phyloP scores from a whole-genome alignment of 495 filamentous ascomycete species.

The Neurospora sp. region DNA sequence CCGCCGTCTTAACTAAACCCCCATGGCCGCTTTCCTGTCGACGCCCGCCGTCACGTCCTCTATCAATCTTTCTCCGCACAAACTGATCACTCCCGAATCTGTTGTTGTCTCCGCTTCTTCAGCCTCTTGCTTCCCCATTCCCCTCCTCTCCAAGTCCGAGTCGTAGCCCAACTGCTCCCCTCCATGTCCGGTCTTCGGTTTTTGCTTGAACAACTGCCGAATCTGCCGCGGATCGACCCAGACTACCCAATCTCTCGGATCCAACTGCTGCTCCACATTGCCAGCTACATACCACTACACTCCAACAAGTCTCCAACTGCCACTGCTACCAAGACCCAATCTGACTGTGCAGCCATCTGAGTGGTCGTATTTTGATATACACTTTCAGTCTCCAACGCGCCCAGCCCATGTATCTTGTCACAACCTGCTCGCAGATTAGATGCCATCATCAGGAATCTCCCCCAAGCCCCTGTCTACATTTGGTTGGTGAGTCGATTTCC shows the following conservation, averaged over 20 bases:
- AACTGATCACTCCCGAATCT: background rate
- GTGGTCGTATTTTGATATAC: background rate
- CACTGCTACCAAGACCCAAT: background rate
- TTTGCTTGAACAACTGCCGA: background rate
- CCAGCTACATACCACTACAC: background rate
- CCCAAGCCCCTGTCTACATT: constrained; percentile 11
- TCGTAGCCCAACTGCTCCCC: background rate
- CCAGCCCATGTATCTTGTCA: background rate
- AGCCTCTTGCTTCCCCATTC: background rate
- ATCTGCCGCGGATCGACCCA: background rate
- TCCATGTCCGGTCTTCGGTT: background rate
- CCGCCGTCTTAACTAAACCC: background rate
- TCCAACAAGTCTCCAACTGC: background rate
- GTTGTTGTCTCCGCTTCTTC: background rate
- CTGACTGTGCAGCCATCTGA: background rate
- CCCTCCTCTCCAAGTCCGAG: background rate
- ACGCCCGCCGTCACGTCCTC: background rate
- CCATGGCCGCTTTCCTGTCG: background rate
- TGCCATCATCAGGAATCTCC: background rate
- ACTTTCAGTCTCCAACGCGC: background rate
- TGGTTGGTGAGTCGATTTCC: constrained; percentile 20
- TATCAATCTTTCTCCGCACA: background rate
- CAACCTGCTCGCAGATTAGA: background rate
- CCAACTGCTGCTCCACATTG: background rate
- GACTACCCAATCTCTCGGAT: background rate